Base-by-base conservation (phyloP, 2,329 filamentous ascomycete species). In the Meredithiella fracta region DNA sequence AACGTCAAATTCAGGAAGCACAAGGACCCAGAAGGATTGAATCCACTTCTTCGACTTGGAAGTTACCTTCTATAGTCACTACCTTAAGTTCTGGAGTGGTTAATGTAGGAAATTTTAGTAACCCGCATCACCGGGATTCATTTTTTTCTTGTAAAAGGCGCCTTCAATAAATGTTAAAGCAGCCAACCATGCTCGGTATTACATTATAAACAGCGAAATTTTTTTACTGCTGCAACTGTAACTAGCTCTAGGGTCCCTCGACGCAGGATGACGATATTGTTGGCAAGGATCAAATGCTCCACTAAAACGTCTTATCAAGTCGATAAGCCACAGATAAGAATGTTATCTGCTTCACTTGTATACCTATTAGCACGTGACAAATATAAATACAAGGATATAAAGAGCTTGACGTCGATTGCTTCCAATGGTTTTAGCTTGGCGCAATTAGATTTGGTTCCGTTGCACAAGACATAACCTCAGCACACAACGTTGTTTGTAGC, bases 401-500 rank as follows among this genome's bases (percentile, higher is more conserved):
- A n/a, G 23, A 11, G 7, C 20, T 51, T 56, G 54, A 56, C 54
- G 54, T 56, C 47, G 51, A 56, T 44, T n/a, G 17, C 2, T 44
- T 44, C 29, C 11, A 34, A 34, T 34, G 29, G 5, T 34, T 34
- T 5, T 5, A 34, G 29, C 29, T 34, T 34, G 29, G 29, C 29
- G 29, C 29, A 34, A 5, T 34, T 34, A 34, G 11, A 34, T 5
- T 34, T 34, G n/a, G n/a, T 34, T 11, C 29, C 11, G 29, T 34
- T 34, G 29, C 5, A 34, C 11, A 11, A 5, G 29, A 34, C 5
- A n/a, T 5, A 34, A 34, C 29, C 5, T 11, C 29, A 34, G 11
- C 29, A 34, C 29, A 5, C 29, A 34, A 14, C 29, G 11, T 17
- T 38, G 15, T 37, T 23, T 23, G 25, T 42, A 22, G 26, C 17